phyloP scores from a whole-genome alignment of 2,329 filamentous ascomycete genomes.

The Aureobasidium sp. region DNA sequence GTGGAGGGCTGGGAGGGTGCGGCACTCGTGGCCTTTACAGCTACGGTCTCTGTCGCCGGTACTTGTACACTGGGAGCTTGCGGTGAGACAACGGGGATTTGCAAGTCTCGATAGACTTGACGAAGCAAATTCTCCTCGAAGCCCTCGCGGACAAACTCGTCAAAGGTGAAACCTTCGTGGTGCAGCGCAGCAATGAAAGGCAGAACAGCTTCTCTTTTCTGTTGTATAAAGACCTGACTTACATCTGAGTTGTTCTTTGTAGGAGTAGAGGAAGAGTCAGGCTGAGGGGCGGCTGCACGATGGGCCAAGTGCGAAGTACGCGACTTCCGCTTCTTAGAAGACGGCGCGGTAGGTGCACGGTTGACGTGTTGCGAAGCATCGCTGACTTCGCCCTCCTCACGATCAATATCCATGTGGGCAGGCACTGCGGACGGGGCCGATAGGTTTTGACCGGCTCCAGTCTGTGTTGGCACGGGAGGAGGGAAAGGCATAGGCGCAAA shows the following conservation, averaged over 20 bases:
- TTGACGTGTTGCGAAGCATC: neutral
- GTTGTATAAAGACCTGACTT: neutral
- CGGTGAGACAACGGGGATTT: slow-evolving; percentile 27
- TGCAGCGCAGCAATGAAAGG: slow-evolving; percentile 32
- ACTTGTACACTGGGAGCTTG: neutral
- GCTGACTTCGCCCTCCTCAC: slow-evolving; percentile 19
- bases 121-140: slow-evolving; percentile 58
- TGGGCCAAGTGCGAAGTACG: neutral
- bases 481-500: slow-evolving; percentile 3
- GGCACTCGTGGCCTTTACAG: neutral
- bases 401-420: slow-evolving; percentile 11
- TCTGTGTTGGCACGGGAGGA: neutral
- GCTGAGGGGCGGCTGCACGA: neutral
- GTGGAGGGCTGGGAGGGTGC: neutral
- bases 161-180: slow-evolving; percentile 61
- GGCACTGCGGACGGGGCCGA: neutral
- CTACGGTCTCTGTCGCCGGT: neutral
- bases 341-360: neutral
- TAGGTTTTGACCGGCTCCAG: neutral
- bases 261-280: neutral
- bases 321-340: slow-evolving; percentile 1
- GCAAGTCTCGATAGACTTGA: slow-evolving; percentile 61
- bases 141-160: slow-evolving; percentile 66
- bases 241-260: neutral
- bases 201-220: slow-evolving; percentile 9